A percentile compares a stretch with the other conserved stretches of the same genome.
Evolutionary conservation across 2,329 filamentous ascomycete species (phyloP).

Genomic region (Bretziella fagacearum): DNA sequence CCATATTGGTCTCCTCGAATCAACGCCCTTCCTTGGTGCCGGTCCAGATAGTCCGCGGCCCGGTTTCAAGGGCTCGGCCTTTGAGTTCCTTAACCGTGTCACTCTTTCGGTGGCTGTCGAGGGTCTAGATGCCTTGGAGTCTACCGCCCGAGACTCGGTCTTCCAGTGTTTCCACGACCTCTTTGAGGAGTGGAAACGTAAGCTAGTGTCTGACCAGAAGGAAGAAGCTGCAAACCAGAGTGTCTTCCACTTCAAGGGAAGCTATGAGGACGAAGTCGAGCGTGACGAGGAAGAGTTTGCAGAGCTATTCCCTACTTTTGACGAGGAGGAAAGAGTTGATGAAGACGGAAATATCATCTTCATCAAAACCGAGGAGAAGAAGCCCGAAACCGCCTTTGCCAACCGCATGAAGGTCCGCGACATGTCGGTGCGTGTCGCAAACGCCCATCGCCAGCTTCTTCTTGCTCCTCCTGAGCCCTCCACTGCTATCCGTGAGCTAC

Average conservation of each 20-base stretch:
- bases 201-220: slow-evolving; percentile 58
- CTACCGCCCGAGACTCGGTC: slow-evolving; percentile 28
- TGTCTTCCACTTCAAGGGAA: slow-evolving; percentile 70
- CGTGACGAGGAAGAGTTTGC: slow-evolving; percentile 57
- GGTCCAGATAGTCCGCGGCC: slow-evolving; percentile 16
- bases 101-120: slow-evolving; percentile 29
- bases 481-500: slow-evolving; percentile 29
- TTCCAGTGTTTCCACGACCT: slow-evolving; percentile 54
- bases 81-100: slow-evolving; percentile 36
- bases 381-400: slow-evolving; percentile 15
- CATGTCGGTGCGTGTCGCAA: slow-evolving; percentile 43
- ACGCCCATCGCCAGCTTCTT: slow-evolving; percentile 40
- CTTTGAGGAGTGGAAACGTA: slow-evolving; percentile 65
- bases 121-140: slow-evolving; percentile 21
- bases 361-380: slow-evolving; percentile 3
- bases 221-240: slow-evolving; percentile 57
- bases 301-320: slow-evolving; percentile 66
- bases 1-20: slow-evolving; percentile 23
- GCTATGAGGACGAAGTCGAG: slow-evolving; percentile 58
- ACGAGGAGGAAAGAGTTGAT: slow-evolving; percentile 27
- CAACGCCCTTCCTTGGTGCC: slow-evolving; percentile 42
- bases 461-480: slow-evolving; percentile 24
- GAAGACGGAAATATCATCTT: slow-evolving; percentile 9
- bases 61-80: slow-evolving; percentile 19
- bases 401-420: slow-evolving; percentile 30